Base-by-base conservation (phyloP, 176 grass and related monocot genomes). In the Musa itinerans region DNA sequence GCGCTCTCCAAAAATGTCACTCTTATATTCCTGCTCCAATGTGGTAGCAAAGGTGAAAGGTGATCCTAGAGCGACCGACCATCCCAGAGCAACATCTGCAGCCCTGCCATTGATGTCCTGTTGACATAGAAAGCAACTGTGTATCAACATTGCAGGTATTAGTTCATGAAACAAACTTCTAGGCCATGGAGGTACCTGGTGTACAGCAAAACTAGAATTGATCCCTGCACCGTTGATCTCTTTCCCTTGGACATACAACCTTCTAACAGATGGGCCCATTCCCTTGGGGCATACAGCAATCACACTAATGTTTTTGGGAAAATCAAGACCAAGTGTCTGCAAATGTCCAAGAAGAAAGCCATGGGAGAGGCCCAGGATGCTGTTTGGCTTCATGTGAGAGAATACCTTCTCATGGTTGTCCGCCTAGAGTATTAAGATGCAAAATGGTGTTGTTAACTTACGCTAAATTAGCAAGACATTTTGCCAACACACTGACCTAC, bases 371-470 rank as follows among this genome's bases (percentile, higher is more conserved):
- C 90, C 90, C 72, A 93, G 76, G 52, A 93, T 85, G 78, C 90
- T 89, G 79, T 89, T 93, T 10, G 85, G 90, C 53, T 89, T 93
- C 90, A 93, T 93, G 74, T 93, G 82, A n/a, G 90, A 93, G 73
- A 93, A 89, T 58, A 93, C 85, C 80, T 93, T 89, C 82, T 93
- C 87, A 58, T 89, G 89, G 73, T 93, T 93, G 74, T 93, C 90
- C 10, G 87, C 87, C 90, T 93, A 79, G 54, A 76, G 64, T 27
- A 71, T 22, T 50, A 79, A 69, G 0, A 61, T n/a, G 11, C 49
- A 52, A 75, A 74, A 21, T 66, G 3, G 57, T 25, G 11, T 20
- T 34, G 34, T 48, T 53, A 26, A 56, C 3, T 9, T 19, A 59
- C 64, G 54, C 16, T 7, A 51, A 9, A 49, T 50, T 16, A 50